These are phyloP conservation scores for Tylopilus felleus DNA, from an alignment of 768 basidiomycete species.

Conservation along the genomic window DNA sequence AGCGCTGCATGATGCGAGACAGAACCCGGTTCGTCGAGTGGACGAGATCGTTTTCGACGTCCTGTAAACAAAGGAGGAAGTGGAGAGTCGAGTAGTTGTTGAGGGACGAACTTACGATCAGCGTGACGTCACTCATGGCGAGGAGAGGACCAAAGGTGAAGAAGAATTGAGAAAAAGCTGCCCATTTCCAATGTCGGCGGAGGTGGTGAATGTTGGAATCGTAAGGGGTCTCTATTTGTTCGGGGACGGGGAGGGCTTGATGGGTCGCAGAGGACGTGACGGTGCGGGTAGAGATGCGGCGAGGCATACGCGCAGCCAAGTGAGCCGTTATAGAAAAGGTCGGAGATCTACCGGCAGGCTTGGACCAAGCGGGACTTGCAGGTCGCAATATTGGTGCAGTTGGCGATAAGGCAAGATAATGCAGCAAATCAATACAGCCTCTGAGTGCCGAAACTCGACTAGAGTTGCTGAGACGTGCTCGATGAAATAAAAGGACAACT, in stretches of 20 bases:
- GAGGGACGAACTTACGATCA: conserved; percentile 45
- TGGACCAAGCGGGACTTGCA: conserved; percentile 20
- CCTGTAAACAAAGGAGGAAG: conserved; percentile 40
- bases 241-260: conserved; percentile 24
- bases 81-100: neutral
- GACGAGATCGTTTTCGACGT: conserved; percentile 74
- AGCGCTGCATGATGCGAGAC: conserved; percentile 69
- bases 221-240: conserved; percentile 26
- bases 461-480: conserved; percentile 9
- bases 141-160: conserved; percentile 77
- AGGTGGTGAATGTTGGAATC: conserved; percentile 49
- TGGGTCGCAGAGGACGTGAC: conserved; percentile 32
- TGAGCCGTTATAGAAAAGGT: conserved; percentile 35
- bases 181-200: conserved; percentile 89
- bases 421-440: conserved; percentile 20
- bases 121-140: conserved; percentile 64
- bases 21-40: conserved; percentile 56
- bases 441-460: conserved; percentile 8
- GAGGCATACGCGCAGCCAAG: conserved; percentile 51
- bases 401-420: conserved; percentile 21
- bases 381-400: conserved; percentile 15
- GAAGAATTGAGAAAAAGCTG: conserved; percentile 87
- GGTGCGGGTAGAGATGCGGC: conserved; percentile 46
- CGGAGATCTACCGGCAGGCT: conserved; percentile 34
- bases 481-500: conserved; percentile 13